Conservation (phyloP, 306 rosid species). For the Acacia acuminata region DNA sequence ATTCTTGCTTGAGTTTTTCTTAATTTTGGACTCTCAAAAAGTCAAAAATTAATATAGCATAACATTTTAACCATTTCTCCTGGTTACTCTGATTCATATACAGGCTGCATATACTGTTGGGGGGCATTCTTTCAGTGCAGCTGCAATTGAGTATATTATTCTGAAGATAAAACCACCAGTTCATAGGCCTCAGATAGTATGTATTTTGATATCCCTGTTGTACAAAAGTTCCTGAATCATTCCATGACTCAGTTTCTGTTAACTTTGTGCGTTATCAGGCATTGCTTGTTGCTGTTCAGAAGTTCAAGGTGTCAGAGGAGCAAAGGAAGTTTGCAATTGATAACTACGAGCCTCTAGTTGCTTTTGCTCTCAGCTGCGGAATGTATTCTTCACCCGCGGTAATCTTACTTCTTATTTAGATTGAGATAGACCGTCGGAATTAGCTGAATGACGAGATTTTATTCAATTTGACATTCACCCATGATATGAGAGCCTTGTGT, state of each 20-base stretch:
- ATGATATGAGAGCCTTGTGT: neutral
- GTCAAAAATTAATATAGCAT: neutral
- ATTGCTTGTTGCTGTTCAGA: conserved; percentile 81
- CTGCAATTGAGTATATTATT: conserved; percentile 65
- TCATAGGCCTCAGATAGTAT: conserved; percentile 81
- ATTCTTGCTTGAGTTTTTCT: neutral
- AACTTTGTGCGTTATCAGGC: conserved; percentile 43
- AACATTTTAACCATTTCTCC: neutral
- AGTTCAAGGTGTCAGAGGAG: conserved; percentile 68
- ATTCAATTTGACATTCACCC: neutral
- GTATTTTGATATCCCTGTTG: neutral
- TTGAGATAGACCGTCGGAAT: neutral
- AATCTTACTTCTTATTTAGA: conserved; percentile 9
- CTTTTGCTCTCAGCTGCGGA: conserved; percentile 73
- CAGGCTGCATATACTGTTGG: conserved; percentile 83
- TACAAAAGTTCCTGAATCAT: neutral
- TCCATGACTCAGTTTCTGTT: neutral
- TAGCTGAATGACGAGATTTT: neutral
- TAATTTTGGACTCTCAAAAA: neutral
- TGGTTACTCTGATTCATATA: neutral
- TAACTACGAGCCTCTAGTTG: conserved; percentile 51
- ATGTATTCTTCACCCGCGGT: conserved; percentile 81
- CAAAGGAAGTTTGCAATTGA: conserved; percentile 53
- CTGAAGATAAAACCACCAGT: conserved; percentile 74
- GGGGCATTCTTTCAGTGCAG: conserved; percentile 77